Evolutionary conservation across 129 eudicot species (phyloP), one percentile per base, ranked within the genome.

Genomic region (Pittosporum tobira): DNA sequence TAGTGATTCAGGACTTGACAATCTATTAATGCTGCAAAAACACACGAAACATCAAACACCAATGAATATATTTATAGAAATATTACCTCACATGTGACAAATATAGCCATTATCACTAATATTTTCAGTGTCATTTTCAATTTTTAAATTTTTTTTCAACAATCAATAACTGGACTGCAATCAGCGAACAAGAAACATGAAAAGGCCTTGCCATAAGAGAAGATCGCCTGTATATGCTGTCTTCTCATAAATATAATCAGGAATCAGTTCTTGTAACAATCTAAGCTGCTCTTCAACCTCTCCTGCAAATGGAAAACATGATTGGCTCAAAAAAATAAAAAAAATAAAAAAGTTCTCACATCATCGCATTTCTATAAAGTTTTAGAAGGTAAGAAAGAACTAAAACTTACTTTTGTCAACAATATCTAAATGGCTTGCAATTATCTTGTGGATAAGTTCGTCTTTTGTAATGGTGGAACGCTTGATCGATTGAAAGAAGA

Each of bases 241-340:
- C 65, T 85, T 78, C 62, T 85, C 83, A 23, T 78, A 63, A 48
- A 90, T 77, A 81, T 79, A 90, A 59, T 85, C 94, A 4, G 97
- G 94, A 65, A 65, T 95, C 16, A 85, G 49, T 61, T 82, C 94
- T 75, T 70, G 81, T 59, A 85, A 72, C 73, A 89, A 48, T 66
- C 75, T 75, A 10, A 85, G 84, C 65, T 82, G 84, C 62, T 85
- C 86, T 63, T 85, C 94, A 59, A 77, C 75, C 65, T 90, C 95
- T 24, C 80, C 95, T 86, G 89, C 51, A 52, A 52, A 51, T 19
- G 28, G 16, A 57, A 56, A 34, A 30, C 51, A 59, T 6, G 37
- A 23, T 70, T 57, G 67, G 57, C 11, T 60, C 21, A 18, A 37
- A 30, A 34, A 20, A n/a, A n/a, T n/a, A n/a, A n/a, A n/a, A n/a